Percentiles rank a stretch among this genome's conserved stretches.
Evolutionary conservation across 805 yeast species (phyloP).

Genomic region (Saccharomycopsis sp.): DNA sequence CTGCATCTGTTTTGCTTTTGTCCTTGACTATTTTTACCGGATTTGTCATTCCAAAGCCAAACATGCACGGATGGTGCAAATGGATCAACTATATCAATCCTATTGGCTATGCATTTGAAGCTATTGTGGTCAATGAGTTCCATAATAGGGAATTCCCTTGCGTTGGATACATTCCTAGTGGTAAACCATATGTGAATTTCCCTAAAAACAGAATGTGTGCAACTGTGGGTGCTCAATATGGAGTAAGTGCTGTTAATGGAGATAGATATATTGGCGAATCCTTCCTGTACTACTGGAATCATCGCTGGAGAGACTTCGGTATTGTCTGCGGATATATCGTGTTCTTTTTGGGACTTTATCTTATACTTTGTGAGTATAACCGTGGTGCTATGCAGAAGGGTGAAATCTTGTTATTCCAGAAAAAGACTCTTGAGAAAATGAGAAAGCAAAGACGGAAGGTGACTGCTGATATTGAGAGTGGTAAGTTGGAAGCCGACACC

Average conservation of each 20-base stretch:
- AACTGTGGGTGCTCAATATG: slow-evolving; percentile 50
- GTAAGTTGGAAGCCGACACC: slow-evolving; percentile 23
- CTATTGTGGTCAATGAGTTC: slow-evolving; percentile 42
- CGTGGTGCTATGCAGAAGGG: slow-evolving; percentile 65
- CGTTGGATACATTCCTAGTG: slow-evolving; percentile 36
- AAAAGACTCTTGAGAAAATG: slow-evolving; percentile 39
- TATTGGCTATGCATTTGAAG: slow-evolving; percentile 38
- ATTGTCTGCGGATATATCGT: slow-evolving; percentile 49
- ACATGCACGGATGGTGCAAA: slow-evolving; percentile 44
- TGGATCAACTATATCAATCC: slow-evolving; percentile 46
- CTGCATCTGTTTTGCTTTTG: slow-evolving; percentile 36
- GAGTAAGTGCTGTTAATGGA: slow-evolving; percentile 45
- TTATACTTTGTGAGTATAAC: slow-evolving; percentile 48
- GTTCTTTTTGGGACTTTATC: slow-evolving; percentile 48
- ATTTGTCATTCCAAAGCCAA: slow-evolving; percentile 38
- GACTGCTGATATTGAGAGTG: slow-evolving; percentile 28
- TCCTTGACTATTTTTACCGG: slow-evolving; percentile 39
- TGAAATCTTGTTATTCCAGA: slow-evolving; percentile 58
- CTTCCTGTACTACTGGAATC: slow-evolving; percentile 37
- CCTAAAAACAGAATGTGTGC: slow-evolving; percentile 35
- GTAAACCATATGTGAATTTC: slow-evolving; percentile 30
- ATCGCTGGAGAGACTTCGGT: slow-evolving; percentile 63
- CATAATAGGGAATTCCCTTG: slow-evolving; percentile 35
- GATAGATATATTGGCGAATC: slow-evolving; percentile 38
- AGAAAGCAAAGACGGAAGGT: slow-evolving; percentile 32